phyloP scores from a whole-genome alignment of 23 red algal genomes.

The Gracilaria vermiculophylla region DNA sequence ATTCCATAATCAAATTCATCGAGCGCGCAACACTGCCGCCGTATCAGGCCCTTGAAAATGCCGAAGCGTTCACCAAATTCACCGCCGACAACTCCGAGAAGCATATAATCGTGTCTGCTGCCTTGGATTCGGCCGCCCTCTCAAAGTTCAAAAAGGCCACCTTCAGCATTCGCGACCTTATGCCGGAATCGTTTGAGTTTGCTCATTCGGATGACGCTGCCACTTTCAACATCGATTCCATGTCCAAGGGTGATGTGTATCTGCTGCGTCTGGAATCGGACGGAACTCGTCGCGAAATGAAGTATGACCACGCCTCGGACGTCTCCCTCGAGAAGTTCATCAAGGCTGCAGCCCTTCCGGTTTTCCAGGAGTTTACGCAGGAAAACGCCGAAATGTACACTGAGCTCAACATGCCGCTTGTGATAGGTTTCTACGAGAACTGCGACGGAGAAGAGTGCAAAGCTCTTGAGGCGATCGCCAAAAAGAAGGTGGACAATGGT shows the following conservation, averaged over 20 bases:
- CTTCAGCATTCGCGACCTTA: slow-evolving; percentile 63
- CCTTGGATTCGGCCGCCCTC: background rate
- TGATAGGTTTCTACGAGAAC: slow-evolving; percentile 65
- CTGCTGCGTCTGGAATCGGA: slow-evolving; percentile 31
- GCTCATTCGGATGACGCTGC: background rate
- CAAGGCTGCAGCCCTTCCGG: slow-evolving; percentile 50
- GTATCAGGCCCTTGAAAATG: slow-evolving; percentile 26
- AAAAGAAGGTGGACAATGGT: slow-evolving; percentile 51
- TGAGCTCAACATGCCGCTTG: slow-evolving; percentile 59
- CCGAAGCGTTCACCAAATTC: slow-evolving; percentile 44
- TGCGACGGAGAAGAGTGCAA: slow-evolving; percentile 45
- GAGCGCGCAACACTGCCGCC: slow-evolving; percentile 65
- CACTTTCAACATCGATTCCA: slow-evolving; percentile 11
- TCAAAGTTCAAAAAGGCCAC: slow-evolving; percentile 45
- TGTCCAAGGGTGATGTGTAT: slow-evolving; percentile 25
- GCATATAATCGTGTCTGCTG: slow-evolving; percentile 28
- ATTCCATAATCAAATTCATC: slow-evolving; percentile 78
- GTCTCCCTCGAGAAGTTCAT: slow-evolving; percentile 55
- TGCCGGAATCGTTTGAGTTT: slow-evolving; percentile 63
- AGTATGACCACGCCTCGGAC: slow-evolving; percentile 35
- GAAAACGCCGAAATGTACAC: slow-evolving; percentile 72
- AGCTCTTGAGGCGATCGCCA: slow-evolving; percentile 56
- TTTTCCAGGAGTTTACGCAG: slow-evolving; percentile 74
- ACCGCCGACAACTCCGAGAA: slow-evolving; percentile 26
- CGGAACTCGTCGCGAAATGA: slow-evolving; percentile 28